Evolutionary conservation across 768 basidiomycete genomes (phyloP), one percentile per base, ranked within the genome.

Genomic region (Tricholoma sp.): DNA sequence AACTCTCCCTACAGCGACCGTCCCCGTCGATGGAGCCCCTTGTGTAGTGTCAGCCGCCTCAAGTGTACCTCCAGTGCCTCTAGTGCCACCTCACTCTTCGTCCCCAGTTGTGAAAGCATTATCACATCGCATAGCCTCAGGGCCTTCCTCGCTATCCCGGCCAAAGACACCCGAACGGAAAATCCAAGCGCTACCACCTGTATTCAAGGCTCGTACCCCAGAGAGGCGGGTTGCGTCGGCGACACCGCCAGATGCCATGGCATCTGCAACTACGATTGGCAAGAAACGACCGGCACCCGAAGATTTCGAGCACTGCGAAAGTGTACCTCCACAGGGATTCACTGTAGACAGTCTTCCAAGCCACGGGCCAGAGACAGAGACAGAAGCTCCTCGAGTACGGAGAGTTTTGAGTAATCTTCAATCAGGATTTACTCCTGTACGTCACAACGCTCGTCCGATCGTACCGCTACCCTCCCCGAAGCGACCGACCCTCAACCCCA

Each of bases 231-330:
- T 66, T 59, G 58, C 58, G n/a, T 65, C 70, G 7, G 54, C 57
- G 31, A 50, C 54, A 31, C 64, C 63, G 37, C 59, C 65, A 24
- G 68, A 63, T 45, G 60, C 65, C 9, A 62, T 67, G 50, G 66
- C 71, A 39, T 66, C 74, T 47, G 66, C 72, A 18, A 70, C 75
- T 2, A 70, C 79, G 13, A 78, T 81, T 34, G 84, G 87, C 31
- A 85, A 83, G 73, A 91, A 91, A 66, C 80, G 89, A 10, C 80
- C 82, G 20, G 85, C 83, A 28, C 89, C 90, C 1, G 89, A 91
- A 54, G 89, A 91, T 61, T 88, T 87, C 59, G 88, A 89, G 50
- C 76, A 59, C 65, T 79, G 68, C 52, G 76, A 78, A 52, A 71
- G 65, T 52, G 70, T 86, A 28, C 85, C 88, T 24, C 78, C 81